Evolutionary conservation across 306 rosid genomes (phyloP), one percentile per base, ranked within the genome.

Genomic region (Cicer bijugum): DNA sequence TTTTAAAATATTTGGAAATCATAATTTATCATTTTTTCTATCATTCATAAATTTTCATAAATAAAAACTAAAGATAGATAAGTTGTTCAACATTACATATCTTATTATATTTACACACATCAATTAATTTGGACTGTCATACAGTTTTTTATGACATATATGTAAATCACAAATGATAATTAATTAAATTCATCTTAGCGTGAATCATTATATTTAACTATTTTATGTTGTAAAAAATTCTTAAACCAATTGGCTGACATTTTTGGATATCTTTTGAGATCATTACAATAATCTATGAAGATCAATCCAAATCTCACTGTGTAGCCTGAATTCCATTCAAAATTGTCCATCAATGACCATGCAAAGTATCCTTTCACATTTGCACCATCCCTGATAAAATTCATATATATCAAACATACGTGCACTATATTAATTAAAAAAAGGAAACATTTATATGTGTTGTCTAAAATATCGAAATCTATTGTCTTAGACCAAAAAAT

Each of bases 351-450:
- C 51, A 88, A 78, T 4, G 92, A 86, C 96, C 96, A 90, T 35
- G 92, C 91, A 69, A 88, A 90, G 44, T 86, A 88, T 1, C 92
- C 92, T 19, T 88, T 85, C 20, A 88, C 91, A 1, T 84, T 88
- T 2, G 51, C 84, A 0, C 92, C 92, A 38, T 73, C 70, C 80
- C 91, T 84, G 1, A 66, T 17, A 55, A 12, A 72, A 6, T 52
- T 64, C 0, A 6, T 7, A 61, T 6, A 12, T 11, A 50, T 68
- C 38, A 59, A n/a, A 23, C 56, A 69, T 12, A 50, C n/a, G 16
- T 16, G 8, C 1, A 11, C 15, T 7, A 8, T 5, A 40, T 7
- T 42, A 68, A 60, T 8, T 28, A 57, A 6, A 1, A 14, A 7
- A 63, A 19, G 6, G 15, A 56, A 16, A 16, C 17, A n/a, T n/a